Base-by-base conservation (phyloP, 768 basidiomycete species). In the Psilocybe subaeruginosa region DNA sequence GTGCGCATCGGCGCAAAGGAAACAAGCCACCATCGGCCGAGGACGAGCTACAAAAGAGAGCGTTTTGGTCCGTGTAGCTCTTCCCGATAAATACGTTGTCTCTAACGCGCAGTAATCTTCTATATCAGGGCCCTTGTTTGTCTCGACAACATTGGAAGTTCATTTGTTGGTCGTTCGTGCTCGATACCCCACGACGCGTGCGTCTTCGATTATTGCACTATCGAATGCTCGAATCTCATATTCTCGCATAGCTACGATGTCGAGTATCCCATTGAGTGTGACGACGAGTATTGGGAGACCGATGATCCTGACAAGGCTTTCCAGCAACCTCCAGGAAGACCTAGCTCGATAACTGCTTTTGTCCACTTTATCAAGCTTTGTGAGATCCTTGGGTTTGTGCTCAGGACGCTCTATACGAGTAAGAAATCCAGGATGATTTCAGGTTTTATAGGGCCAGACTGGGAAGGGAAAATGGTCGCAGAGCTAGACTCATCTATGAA, bases 121-220 rank as follows among this genome's bases (percentile, higher is more conserved):
- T 17, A 56, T 39, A 47, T n/a, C 39, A 74, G 72, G 75, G 69
- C 71, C 53, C 66, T 78, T 8, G 64, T 77, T 54, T 64, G 64
- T 27, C 43, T 71, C 29, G 79, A 80, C 56, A 64, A 76, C 17
- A 43, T 71, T 27, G 59, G 75, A 49, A 81, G 82, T 41, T 74
- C 81, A 4, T 80, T 81, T 47, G 76, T 90, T 39, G 92, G 92
- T 14, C 79, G 91, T n/a, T 85, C 89, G 0, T 80, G 83, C 55
- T 83, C 85, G 2, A 79, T 91, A 3, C 85, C 87, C 54, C 88
- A 90, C 49, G 89, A 89, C 70, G 90, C 91, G 85, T 88, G 63
- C 59, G 87, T 41, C n/a, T 17, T 31, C 33, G 11, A 23, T 45
- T 23, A n/a, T 30, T 30, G 3, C 4, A 29, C 14, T 39, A 39